phyloP scores from a whole-genome alignment of 2,329 filamentous ascomycete genomes.

The Apiospora arundinis region DNA sequence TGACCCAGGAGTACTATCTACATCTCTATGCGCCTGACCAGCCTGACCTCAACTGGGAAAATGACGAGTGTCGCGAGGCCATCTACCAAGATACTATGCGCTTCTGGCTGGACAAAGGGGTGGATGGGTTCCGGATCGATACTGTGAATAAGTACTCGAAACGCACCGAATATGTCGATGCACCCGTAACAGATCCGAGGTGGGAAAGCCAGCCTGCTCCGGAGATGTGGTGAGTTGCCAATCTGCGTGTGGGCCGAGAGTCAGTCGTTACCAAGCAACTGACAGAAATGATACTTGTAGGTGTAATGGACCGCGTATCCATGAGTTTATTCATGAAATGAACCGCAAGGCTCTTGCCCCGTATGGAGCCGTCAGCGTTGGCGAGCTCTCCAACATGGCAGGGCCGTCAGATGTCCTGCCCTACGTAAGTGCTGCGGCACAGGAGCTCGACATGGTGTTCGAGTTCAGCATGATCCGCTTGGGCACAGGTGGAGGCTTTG shows the following conservation, averaged over 20 bases:
- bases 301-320: slow-evolving; percentile 64
- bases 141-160: slow-evolving; percentile 74
- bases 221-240: slow-evolving; percentile 49
- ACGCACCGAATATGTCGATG: slow-evolving; percentile 61
- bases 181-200: slow-evolving; percentile 48
- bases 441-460: slow-evolving; percentile 68
- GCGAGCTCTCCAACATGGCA: slow-evolving; percentile 65
- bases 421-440: slow-evolving; percentile 59
- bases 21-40: slow-evolving; percentile 72
- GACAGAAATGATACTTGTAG: not conserved
- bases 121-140: slow-evolving; percentile 71
- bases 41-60: slow-evolving; percentile 81
- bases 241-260: not conserved
- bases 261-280: not conserved
- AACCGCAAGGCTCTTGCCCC: slow-evolving; percentile 54
- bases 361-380: slow-evolving; percentile 67
- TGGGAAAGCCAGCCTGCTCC: slow-evolving; percentile 50
- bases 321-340: slow-evolving; percentile 68
- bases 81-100: slow-evolving; percentile 71
- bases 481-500: slow-evolving; percentile 53
- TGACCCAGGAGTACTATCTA: slow-evolving; percentile 59
- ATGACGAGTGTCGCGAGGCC: slow-evolving; percentile 67
- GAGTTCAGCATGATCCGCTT: slow-evolving; percentile 64
- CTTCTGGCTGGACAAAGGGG: slow-evolving; percentile 76
- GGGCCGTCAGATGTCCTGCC: slow-evolving; percentile 57